A percentile compares a stretch with the other conserved stretches of the same genome.
Evolutionary conservation across 768 basidiomycete species (phyloP).

Genomic region (Tylopilus sp.): DNA sequence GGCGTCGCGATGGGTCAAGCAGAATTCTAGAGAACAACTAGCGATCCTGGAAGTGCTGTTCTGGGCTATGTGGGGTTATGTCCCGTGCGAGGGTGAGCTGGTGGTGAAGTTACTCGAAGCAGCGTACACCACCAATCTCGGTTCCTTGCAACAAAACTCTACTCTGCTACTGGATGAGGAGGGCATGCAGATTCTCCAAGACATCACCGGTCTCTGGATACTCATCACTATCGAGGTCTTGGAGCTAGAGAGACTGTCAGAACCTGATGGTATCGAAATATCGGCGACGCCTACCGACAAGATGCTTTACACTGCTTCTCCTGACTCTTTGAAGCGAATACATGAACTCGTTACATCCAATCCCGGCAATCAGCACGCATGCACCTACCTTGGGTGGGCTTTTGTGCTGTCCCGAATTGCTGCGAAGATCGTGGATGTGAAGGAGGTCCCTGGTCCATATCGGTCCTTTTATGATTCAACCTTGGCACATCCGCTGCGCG

Average conservation of each 20-base stretch:
- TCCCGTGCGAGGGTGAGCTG: constrained; percentile 58
- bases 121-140: constrained; percentile 62
- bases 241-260: constrained; percentile 69
- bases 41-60: constrained; percentile 84
- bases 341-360: constrained; percentile 65
- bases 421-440: constrained; percentile 40
- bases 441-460: constrained; percentile 54
- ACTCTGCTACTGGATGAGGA: constrained; percentile 74
- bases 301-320: constrained; percentile 57
- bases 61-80: constrained; percentile 81
- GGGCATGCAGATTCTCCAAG: constrained; percentile 59
- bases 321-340: constrained; percentile 58
- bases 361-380: constrained; percentile 59
- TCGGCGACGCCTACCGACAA: constrained; percentile 46
- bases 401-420: constrained; percentile 71
- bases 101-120: constrained; percentile 63
- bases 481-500: constrained; percentile 37
- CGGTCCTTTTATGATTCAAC: constrained; percentile 52
- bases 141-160: constrained; percentile 57
- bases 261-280: constrained; percentile 48
- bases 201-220: constrained; percentile 74
- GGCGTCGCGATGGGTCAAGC: constrained; percentile 68
- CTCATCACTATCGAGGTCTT: constrained; percentile 75
- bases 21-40: constrained; percentile 74
- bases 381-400: constrained; percentile 80